Conservation (phyloP, 2,329 filamentous ascomycete genomes). For the Pseudocercospora macadamiae region DNA sequence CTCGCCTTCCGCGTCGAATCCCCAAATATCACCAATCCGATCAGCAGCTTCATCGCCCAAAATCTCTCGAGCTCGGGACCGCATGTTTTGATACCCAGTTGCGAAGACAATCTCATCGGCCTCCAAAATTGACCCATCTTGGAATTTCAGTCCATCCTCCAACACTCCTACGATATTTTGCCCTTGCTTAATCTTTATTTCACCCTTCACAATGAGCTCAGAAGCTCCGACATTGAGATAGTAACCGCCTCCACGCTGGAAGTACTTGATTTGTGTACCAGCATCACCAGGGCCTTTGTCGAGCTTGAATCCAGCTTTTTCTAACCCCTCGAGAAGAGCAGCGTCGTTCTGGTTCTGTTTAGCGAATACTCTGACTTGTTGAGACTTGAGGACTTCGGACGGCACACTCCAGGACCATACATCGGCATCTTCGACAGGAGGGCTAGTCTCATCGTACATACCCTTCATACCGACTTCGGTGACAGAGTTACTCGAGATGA, state of each 20-base stretch:
- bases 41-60: slow-evolving; percentile 47
- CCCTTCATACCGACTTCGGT: slow-evolving; percentile 14
- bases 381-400: slow-evolving; percentile 28
- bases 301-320: slow-evolving; percentile 46
- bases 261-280: slow-evolving; percentile 39
- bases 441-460: slow-evolving; percentile 17
- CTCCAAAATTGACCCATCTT: slow-evolving; percentile 45
- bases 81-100: slow-evolving; percentile 50
- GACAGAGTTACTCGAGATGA: slow-evolving; percentile 29
- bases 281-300: slow-evolving; percentile 44
- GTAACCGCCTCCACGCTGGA: slow-evolving; percentile 49
- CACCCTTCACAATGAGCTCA: slow-evolving; percentile 62
- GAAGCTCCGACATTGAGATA: slow-evolving; percentile 71
- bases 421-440: slow-evolving; percentile 18
- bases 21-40: slow-evolving; percentile 48
- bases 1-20: slow-evolving; percentile 52
- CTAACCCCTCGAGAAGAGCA: slow-evolving; percentile 42
- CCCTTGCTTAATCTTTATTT: slow-evolving; percentile 50
- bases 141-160: slow-evolving; percentile 45
- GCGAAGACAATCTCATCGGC: slow-evolving; percentile 52
- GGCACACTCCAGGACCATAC: slow-evolving; percentile 15
- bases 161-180: slow-evolving; percentile 40
- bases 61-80: slow-evolving; percentile 42
- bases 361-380: slow-evolving; percentile 20
- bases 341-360: neutral